phyloP scores from a whole-genome alignment of 345 rosid species.

The Citrus unshiu region DNA sequence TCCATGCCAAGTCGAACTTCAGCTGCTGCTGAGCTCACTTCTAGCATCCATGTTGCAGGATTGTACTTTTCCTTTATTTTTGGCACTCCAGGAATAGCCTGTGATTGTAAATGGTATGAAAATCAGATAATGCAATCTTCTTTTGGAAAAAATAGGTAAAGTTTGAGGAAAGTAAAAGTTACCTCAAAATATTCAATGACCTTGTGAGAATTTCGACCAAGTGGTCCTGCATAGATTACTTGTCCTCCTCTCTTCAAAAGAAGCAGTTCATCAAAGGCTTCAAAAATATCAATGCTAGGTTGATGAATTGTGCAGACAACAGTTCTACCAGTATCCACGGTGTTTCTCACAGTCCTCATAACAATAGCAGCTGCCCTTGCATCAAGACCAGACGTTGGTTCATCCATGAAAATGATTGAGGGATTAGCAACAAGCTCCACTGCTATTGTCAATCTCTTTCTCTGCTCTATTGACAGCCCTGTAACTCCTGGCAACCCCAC shows the following conservation, averaged over 20 bases:
- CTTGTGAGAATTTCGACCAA: constrained; percentile 61
- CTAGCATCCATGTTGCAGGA: constrained; percentile 92
- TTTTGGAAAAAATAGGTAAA: background rate
- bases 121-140: constrained; percentile 4
- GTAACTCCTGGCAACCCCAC: constrained; percentile 71
- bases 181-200: constrained; percentile 81
- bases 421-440: constrained; percentile 84
- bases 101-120: background rate
- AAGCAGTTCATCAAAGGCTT: constrained; percentile 81
- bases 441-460: constrained; percentile 81
- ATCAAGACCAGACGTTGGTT: constrained; percentile 90
- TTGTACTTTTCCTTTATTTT: constrained; percentile 67
- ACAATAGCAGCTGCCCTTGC: constrained; percentile 91
- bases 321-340: constrained; percentile 84
- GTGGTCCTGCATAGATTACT: constrained; percentile 68
- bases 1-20: constrained; percentile 64
- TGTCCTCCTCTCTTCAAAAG: constrained; percentile 92
- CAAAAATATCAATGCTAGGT: constrained; percentile 84
- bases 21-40: constrained; percentile 78
- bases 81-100: constrained; percentile 60
- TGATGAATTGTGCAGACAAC: constrained; percentile 90
- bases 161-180: background rate
- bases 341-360: constrained; percentile 90
- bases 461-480: constrained; percentile 82
- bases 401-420: constrained; percentile 90